Conservation (phyloP, 148 eudicot species). For the Cornus florida region DNA sequence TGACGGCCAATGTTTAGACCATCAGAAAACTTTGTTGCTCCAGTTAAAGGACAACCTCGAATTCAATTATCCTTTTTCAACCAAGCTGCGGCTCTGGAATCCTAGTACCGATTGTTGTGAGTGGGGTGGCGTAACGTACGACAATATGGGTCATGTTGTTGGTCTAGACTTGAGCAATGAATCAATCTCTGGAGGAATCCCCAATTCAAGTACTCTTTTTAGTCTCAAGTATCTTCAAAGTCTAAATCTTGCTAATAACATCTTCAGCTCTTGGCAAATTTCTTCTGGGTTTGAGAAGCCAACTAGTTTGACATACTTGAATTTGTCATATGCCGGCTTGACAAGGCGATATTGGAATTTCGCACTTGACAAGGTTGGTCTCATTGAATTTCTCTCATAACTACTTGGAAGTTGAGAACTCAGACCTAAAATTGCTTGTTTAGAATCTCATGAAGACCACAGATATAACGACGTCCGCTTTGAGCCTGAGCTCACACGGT, state of each 20-base stretch:
- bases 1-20: conserved; percentile 12
- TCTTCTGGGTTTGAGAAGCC: conserved; percentile 21
- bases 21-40: conserved; percentile 33
- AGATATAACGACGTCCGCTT: too few relatives aligned
- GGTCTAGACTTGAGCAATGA: conserved; percentile 29
- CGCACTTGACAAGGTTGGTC: conserved; percentile 18
- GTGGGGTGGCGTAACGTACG: conserved; percentile 44
- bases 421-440: conserved; percentile 10
- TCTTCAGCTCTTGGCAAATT: not conserved
- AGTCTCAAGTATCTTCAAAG: conserved; percentile 16
- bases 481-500: too few relatives aligned
- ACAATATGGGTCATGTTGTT: conserved; percentile 22
- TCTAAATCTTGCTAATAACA: conserved; percentile 34
- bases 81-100: conserved; percentile 28
- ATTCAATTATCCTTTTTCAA: not conserved
- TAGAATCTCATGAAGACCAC: conserved; percentile 12
- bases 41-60: conserved; percentile 22
- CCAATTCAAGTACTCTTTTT: conserved; percentile 22
- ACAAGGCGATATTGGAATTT: not conserved
- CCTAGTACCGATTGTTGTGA: conserved; percentile 21
- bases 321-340: conserved; percentile 20
- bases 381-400: conserved; percentile 17
- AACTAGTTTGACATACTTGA: conserved; percentile 22
- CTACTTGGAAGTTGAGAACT: not conserved
- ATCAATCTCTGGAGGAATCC: conserved; percentile 11